Base-by-base conservation (phyloP, 345 rosid genomes). In the Bretschneidera sinensis region DNA sequence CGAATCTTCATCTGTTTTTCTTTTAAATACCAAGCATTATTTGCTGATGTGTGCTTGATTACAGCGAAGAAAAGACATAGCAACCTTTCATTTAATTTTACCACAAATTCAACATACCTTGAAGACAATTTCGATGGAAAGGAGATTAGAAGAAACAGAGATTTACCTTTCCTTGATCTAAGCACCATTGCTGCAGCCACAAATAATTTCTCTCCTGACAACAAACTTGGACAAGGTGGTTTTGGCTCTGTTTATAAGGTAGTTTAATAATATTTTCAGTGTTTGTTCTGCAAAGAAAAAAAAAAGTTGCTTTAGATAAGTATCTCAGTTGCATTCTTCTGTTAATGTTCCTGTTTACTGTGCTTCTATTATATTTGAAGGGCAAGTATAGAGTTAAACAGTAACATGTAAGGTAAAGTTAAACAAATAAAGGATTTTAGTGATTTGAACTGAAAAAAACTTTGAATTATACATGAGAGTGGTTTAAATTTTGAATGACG, bases 231-330 rank as follows among this genome's bases (percentile, higher is more conserved):
- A 62, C 71, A 79, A 62, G 91, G 91, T 60, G 91, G 95, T 9
- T 87, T 87, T 28, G 95, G 95, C 43, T 34, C 84, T 0, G 95
- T 87, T 43, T 87, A 84, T 43, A 85, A 83, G 85, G 95, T 82
- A 68, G 20, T 35, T n/a, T n/a, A n/a, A 15, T 21, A n/a, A n/a
- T n/a, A n/a, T n/a, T n/a, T n/a, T n/a, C n/a, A n/a, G n/a, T n/a
- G n/a, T n/a, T n/a, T n/a, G n/a, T n/a, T n/a, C n/a, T n/a, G n/a
- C n/a, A n/a, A n/a, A n/a, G n/a, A n/a, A n/a, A n/a, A n/a, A n/a
- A n/a, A n/a, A n/a, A n/a, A n/a, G n/a, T n/a, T n/a, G n/a, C n/a
- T n/a, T n/a, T n/a, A n/a, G n/a, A n/a, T n/a, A n/a, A n/a, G n/a
- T n/a, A n/a, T n/a, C n/a, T n/a, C n/a, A n/a, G n/a, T 31, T 31